Evolutionary conservation across 129 eudicot species (phyloP), one percentile per base, ranked within the genome.

Genomic region (Mikania micrantha): DNA sequence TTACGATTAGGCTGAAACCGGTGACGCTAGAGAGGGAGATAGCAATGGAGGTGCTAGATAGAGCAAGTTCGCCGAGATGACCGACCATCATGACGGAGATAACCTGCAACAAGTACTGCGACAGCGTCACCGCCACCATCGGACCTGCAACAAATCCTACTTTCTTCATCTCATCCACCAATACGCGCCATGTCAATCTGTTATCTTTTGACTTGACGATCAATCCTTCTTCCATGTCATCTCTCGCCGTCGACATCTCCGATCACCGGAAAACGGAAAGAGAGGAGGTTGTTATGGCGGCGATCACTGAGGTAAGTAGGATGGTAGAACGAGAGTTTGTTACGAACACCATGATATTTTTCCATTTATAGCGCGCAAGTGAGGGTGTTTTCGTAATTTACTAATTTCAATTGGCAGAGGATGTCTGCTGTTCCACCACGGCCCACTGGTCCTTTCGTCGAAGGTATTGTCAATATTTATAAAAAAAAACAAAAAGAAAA

Each of bases 1-100:
- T 60, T 53, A 90, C 97, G 19, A 84, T 76, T 19, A 90, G 47
- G 64, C 89, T 90, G 73, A 90, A 85, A 67, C 97, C 95, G 63
- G 95, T 87, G 79, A 90, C 95, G 35, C 79, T 70, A 7, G 89
- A 63, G 42, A 90, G 76, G 21, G 97, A 90, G 60, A 87, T 27
- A 71, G 97, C 91, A 17, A 90, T 69, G 70, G 97, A 81, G 60
- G 97, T 66, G 77, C 95, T 82, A 25, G 97, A 82, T 45, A 90
- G 91, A 35, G 82, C 65, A 52, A 90, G 97, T 54, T 90, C 89
- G 11, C 85, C 88, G 39, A 90, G 90, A 64, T 90, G 97, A 28
- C 97, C 95, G 15, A 90, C 97, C 89, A 90, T 87, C 89, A 77
- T 84, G 22, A 80, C 57, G 3, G 82, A 78, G 15, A 83, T 66